Conservation (phyloP, 164 flowering plant species). For the Vitis labrusca region DNA sequence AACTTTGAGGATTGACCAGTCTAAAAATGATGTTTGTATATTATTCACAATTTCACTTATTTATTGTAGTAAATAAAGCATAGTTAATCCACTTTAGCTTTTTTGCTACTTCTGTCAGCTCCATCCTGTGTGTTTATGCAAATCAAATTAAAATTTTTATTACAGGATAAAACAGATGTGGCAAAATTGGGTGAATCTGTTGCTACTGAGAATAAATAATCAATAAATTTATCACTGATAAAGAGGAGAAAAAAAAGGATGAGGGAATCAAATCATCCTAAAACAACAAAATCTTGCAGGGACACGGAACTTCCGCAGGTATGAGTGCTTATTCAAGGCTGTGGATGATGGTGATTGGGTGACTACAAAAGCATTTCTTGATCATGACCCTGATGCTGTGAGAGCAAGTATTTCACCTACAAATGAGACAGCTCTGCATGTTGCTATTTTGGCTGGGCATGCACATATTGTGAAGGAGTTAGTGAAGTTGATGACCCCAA, state of each 20-base stretch:
- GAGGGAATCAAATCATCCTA: neutral
- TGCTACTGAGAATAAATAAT: no score
- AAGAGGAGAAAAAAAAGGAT: neutral
- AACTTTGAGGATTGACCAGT: no score
- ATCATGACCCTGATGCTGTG: slow-evolving; percentile 11
- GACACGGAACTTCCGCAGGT: neutral
- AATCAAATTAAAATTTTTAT: no score
- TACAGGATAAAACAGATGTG: no score
- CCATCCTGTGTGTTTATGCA: no score
- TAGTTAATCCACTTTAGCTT: no score
- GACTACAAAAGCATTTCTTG: slow-evolving; percentile 8
- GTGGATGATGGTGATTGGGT: slow-evolving; percentile 16
- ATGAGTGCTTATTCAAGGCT: slow-evolving; percentile 9
- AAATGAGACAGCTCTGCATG: slow-evolving; percentile 32
- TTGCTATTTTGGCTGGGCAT: slow-evolving; percentile 26
- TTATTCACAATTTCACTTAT: no score
- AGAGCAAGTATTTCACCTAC: slow-evolving; percentile 18
- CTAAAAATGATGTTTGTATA: no score
- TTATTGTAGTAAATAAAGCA: no score
- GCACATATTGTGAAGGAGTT: slow-evolving; percentile 20
- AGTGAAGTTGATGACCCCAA: slow-evolving; percentile 4
- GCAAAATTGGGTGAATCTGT: no score
- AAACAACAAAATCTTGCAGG: neutral
- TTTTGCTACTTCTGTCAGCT: no score
- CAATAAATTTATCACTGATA: no score